phyloP scores from a whole-genome alignment of 108 stramenopile species.

The Cyclotella baltica region DNA sequence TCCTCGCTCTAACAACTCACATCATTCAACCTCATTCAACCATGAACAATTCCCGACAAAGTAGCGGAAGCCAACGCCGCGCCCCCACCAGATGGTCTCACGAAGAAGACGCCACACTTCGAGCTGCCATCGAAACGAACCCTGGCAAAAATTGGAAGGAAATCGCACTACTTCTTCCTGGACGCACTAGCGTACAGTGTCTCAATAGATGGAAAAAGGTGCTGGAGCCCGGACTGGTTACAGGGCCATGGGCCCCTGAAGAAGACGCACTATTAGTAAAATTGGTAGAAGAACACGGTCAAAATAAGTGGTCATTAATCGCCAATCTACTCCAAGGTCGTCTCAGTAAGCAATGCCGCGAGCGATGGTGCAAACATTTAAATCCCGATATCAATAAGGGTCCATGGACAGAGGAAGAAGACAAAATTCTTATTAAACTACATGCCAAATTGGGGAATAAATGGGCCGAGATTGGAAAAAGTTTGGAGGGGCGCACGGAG shows the following conservation, averaged over 20 bases:
- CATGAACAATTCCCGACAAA: conserved; percentile 17
- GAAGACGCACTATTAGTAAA: conserved; percentile 88
- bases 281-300: conserved; percentile 80
- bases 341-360: conserved; percentile 98
- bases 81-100: conserved; percentile 89
- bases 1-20: too few species aligned
- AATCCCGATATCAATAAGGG: conserved; percentile 96
- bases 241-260: conserved; percentile 97
- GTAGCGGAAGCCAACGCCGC: conserved; percentile 68
- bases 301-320: conserved; percentile 93
- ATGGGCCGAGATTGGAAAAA: conserved; percentile 97
- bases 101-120: conserved; percentile 79
- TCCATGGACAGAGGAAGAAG: conserved; percentile 94
- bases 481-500: conserved; percentile 94
- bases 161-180: conserved; percentile 80
- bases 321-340: conserved; percentile 92
- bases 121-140: conserved; percentile 85
- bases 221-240: conserved; percentile 95
- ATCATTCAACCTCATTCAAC: background rate
- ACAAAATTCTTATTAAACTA: conserved; percentile 74
- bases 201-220: conserved; percentile 99
- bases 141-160: conserved; percentile 97
- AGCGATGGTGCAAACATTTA: conserved; percentile 98
- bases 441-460: conserved; percentile 90
- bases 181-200: conserved; percentile 94